Evolutionary conservation across 805 yeast genomes (phyloP), one percentile per base, ranked within the genome.

Genomic region (Ogataea methylovora): DNA sequence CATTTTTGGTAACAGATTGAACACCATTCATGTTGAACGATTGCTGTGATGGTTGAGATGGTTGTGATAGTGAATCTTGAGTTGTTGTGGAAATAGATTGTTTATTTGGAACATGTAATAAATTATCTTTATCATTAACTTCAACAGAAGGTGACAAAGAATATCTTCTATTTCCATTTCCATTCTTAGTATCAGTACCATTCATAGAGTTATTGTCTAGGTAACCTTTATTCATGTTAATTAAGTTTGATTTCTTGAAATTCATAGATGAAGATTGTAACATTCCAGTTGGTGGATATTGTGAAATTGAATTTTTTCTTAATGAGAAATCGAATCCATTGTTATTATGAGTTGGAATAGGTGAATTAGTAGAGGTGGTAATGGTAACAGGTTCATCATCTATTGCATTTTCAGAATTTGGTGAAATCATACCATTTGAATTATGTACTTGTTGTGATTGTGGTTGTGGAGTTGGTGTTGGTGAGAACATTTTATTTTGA

Each of bases 291-390:
- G 73, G 73, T 7, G 76, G 74, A 33, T 63, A 59, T 34, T 63
- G 70, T 5, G 71, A 61, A 8, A 65, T 50, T 5, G 75, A 70
- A 37, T 56, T 56, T 20, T 67, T 60, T 42, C 75, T 50, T 29
- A 52, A 38, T 16, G 56, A 42, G 17, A 35, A 30, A 11, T n/a
- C 8, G 17, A 29, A 15, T 21, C 29, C 26, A 24, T 27, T 32
- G 14, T 22, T 25, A 16, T 18, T 20, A 20, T 9, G 4, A 4
- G 22, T 20, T 7, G 22, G 9, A 20, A 7, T 37, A 1, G 49
- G 40, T 3, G 48, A 40, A 22, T 40, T 43, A n/a, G n/a, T n/a
- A n/a, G n/a, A n/a, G n/a, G n/a, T n/a, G n/a, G n/a, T n/a, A n/a
- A n/a, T n/a, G n/a, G n/a, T n/a, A n/a, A n/a, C n/a, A n/a, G n/a